A percentile compares a stretch with the other conserved stretches of the same genome.
These are phyloP conservation scores for Senecio squalidus DNA, from an alignment of 140 eudicot genomes.

Conservation along the genomic window DNA sequence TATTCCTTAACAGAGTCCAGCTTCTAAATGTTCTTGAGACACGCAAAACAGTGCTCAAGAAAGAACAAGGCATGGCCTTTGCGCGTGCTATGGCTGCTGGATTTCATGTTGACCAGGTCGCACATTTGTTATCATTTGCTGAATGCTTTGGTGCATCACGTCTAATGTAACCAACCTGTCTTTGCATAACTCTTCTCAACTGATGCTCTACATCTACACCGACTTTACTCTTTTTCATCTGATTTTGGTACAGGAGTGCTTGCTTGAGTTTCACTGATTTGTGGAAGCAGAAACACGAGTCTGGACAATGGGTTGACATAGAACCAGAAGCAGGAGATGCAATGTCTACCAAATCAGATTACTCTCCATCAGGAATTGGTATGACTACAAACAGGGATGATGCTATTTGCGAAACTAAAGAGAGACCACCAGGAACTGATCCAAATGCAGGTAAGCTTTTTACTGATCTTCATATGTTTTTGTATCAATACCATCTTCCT, in stretches of 20 bases:
- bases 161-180: conserved; percentile 51
- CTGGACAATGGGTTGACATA: conserved; percentile 87
- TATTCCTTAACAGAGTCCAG: conserved; percentile 71
- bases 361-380: conserved; percentile 55
- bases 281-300: conserved; percentile 91
- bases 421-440: conserved; percentile 27
- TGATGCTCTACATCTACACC: not conserved
- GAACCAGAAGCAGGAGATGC: conserved; percentile 72
- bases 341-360: conserved; percentile 37
- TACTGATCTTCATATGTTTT: not conserved
- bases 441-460: conserved; percentile 39
- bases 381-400: conserved; percentile 35
- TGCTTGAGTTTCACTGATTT: conserved; percentile 69
- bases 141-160: conserved; percentile 92
- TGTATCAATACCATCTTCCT: not conserved
- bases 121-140: conserved; percentile 63
- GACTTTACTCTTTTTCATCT: not conserved
- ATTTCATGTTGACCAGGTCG: conserved; percentile 72
- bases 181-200: not conserved
- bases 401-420: conserved; percentile 47
- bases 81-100: conserved; percentile 99
- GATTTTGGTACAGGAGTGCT: conserved; percentile 52
- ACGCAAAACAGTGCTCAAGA: conserved; percentile 68
- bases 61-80: conserved; percentile 99
- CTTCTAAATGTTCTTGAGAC: conserved; percentile 83